A percentile compares a stretch with the other conserved stretches of the same genome.
phyloP scores from a whole-genome alignment of 768 basidiomycete species.

The Cystofilobasidium ferigula region DNA sequence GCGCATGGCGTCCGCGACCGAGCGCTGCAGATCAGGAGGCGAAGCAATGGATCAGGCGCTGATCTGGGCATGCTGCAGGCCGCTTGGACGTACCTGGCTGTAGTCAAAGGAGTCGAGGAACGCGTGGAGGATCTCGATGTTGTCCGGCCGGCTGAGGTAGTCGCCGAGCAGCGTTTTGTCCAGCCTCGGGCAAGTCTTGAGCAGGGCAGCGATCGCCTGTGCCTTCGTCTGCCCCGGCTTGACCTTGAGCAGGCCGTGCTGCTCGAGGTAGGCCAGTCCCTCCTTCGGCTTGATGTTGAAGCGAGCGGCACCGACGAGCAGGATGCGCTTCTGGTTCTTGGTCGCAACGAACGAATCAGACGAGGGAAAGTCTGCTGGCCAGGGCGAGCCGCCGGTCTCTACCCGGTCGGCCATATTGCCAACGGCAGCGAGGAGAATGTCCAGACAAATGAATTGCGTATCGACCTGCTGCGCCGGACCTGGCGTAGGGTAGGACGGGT shows the following conservation, averaged over 20 bases:
- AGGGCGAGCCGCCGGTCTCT: constrained; percentile 41
- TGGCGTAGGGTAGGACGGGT: constrained; percentile 41
- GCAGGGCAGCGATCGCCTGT: constrained; percentile 66
- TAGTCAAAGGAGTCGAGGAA: constrained; percentile 87
- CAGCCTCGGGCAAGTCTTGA: constrained; percentile 69
- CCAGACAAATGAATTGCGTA: constrained; percentile 77
- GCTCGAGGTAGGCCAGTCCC: constrained; percentile 81
- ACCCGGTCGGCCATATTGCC: constrained; percentile 71
- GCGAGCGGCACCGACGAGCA: constrained; percentile 66
- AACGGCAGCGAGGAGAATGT: constrained; percentile 73
- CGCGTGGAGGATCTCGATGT: constrained; percentile 68
- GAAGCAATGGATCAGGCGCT: neutral
- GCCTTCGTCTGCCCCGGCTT: constrained; percentile 35
- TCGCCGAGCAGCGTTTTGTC: constrained; percentile 93
- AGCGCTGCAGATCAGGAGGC: constrained; percentile 52
- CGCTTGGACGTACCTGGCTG: constrained; percentile 51
- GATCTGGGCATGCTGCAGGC: too few relatives aligned
- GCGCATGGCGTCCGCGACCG: constrained; percentile 87
- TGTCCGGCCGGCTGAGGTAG: constrained; percentile 79
- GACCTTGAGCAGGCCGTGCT: constrained; percentile 63
- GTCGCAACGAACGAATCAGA: constrained; percentile 50
- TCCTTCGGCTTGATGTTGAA: constrained; percentile 91
- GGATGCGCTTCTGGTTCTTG: constrained; percentile 77
- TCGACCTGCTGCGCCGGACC: constrained; percentile 54
- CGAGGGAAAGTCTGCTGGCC: constrained; percentile 46